phyloP scores from a whole-genome alignment of 1,284 basidiomycete genomes.

The Cronartium quercuum region DNA sequence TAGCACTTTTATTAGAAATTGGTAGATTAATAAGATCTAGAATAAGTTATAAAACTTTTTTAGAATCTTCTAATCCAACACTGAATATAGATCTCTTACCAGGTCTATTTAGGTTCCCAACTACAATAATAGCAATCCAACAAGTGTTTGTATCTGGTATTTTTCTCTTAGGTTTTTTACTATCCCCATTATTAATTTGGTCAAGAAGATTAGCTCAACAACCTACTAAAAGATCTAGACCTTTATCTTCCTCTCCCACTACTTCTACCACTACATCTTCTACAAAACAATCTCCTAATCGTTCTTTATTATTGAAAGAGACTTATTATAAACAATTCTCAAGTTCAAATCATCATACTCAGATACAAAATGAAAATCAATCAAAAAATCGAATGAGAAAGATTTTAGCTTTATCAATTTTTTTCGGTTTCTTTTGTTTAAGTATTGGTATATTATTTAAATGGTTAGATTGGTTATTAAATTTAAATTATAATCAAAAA shows the following conservation, averaged over 20 bases:
- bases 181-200: constrained; percentile 88
- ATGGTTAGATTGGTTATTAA: constrained; percentile 36
- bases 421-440: constrained; percentile 5
- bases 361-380: constrained; percentile 6
- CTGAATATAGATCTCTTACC: constrained; percentile 4
- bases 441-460: constrained; percentile 1
- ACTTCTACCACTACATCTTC: not conserved
- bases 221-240: constrained; percentile 64
- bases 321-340: constrained; percentile 20
- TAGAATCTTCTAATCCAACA: not conserved
- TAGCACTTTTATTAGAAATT: constrained; percentile 73
- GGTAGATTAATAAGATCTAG: constrained; percentile 12
- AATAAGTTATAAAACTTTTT: constrained; percentile 3
- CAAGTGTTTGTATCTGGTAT: constrained; percentile 88
- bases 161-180: constrained; percentile 79
- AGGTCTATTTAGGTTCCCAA: constrained; percentile 77
- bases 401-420: constrained; percentile 20
- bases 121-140: constrained; percentile 85
- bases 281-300: not conserved
- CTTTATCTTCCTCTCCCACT: not conserved
- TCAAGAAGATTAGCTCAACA: constrained; percentile 87
- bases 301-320: not conserved
- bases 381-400: constrained; percentile 20
- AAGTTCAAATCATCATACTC: constrained; percentile 9
- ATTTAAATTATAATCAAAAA: constrained; percentile 6